Evolutionary conservation across 140 eudicot genomes (phyloP), one percentile per base, ranked within the genome.

Genomic region (Flaveria floridana): DNA sequence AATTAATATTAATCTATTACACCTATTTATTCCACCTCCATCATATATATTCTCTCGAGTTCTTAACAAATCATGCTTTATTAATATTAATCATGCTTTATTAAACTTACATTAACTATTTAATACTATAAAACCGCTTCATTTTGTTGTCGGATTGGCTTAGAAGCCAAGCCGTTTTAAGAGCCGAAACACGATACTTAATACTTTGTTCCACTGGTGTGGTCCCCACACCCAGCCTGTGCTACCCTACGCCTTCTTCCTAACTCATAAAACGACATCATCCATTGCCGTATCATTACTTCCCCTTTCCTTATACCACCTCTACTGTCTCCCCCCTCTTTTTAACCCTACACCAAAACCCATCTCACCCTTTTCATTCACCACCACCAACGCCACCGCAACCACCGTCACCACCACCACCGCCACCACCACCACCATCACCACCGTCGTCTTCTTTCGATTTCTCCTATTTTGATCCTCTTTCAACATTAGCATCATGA

Each of bases 401-500:
- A 44, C 12, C 55, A 39, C 8, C 41, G 41, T 1, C 8, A 34
- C 41, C 41, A 6, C 8, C 5, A 30, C 11, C 37, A 28, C 37
- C 6, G 23, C 13, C 59, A 71, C 25, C 41, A 6, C 8, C 5
- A 30, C 11, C 37, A 28, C 37, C 6, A 47, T 6, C 59, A 71
- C 25, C 37, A 8, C 14, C n/a, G 5, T 12, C 75, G 12, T 57
- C 76, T 0, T 26, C 44, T 73, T 57, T 37, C 9, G 9, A 42
- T 16, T 30, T 16, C 47, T 75, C 51, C 51, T 8, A 55, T 48
- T 57, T 52, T 70, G 73, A 65, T 64, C 20, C 26, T 61, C 66
- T 18, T 48, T 50, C 4, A 11, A 25, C 21, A 46, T 70, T 30
- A 19, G 76, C 86, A 88, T 88, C 91, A 89, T 89, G 93, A 79